Evolutionary conservation across 2,329 filamentous ascomycete species (phyloP).

Genomic region (Blastomyces percursus): DNA sequence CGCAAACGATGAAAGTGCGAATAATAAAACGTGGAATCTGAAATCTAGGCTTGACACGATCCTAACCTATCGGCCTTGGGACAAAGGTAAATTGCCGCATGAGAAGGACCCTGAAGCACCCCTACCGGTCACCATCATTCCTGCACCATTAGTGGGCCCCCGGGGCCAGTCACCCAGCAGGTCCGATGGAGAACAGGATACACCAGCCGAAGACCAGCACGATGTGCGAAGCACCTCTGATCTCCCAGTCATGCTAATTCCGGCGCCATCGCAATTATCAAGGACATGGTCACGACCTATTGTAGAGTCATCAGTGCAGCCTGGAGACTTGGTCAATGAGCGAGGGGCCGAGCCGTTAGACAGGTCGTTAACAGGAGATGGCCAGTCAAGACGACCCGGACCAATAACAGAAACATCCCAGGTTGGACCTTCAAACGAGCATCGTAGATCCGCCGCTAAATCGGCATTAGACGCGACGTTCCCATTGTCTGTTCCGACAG

Average conservation of each 20-base stretch:
- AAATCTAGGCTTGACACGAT: slow-evolving; percentile 37
- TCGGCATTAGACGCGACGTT: neutral
- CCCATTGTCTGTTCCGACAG: neutral
- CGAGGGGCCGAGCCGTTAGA: neutral
- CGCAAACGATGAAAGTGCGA: slow-evolving; percentile 22
- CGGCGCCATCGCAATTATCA: slow-evolving; percentile 42
- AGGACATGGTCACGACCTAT: slow-evolving; percentile 38
- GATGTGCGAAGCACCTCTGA: slow-evolving; percentile 16
- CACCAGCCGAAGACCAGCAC: neutral
- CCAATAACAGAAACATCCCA: neutral
- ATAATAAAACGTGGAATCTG: slow-evolving; percentile 35
- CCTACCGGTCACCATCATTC: slow-evolving; percentile 50
- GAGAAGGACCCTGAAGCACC: slow-evolving; percentile 30
- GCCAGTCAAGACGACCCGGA: neutral
- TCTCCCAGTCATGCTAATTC: slow-evolving; percentile 49
- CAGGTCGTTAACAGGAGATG: neutral
- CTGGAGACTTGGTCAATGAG: neutral
- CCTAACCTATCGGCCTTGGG: slow-evolving; percentile 40
- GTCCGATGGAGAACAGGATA: slow-evolving; percentile 7
- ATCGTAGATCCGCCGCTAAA: neutral
- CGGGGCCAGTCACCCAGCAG: slow-evolving; percentile 45
- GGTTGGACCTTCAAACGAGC: neutral
- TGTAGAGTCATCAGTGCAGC: neutral
- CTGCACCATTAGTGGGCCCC: slow-evolving; percentile 44
- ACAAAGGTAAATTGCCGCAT: slow-evolving; percentile 31